Conservation (phyloP, 768 basidiomycete species). For the Russula olivacea region DNA sequence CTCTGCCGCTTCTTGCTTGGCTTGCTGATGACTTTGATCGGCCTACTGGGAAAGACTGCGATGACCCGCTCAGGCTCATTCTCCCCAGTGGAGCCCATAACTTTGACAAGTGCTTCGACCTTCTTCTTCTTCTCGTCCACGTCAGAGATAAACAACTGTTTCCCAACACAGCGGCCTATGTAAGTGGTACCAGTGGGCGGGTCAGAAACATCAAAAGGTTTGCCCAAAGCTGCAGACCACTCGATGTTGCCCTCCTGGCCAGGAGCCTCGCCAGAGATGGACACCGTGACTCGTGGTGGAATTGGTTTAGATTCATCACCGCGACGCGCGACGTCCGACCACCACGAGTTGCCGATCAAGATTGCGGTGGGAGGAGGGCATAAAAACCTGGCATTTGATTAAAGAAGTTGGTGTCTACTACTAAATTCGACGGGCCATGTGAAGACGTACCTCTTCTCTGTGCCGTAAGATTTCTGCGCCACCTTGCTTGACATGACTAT, state of each 20-base stretch:
- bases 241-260: slow-evolving; percentile 82
- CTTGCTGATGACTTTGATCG: slow-evolving; percentile 99
- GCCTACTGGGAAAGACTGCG: slow-evolving; percentile 83
- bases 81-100: slow-evolving; percentile 72
- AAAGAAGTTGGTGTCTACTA: slow-evolving; percentile 16
- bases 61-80: slow-evolving; percentile 79
- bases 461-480: slow-evolving; percentile 95
- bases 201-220: slow-evolving; percentile 74
- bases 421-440: background rate
- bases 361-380: slow-evolving; percentile 92
- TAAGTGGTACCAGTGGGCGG: slow-evolving; percentile 80
- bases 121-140: slow-evolving; percentile 94
- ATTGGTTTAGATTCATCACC: slow-evolving; percentile 69
- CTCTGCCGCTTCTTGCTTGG: slow-evolving; percentile 96
- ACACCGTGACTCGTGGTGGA: slow-evolving; percentile 79
- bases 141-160: slow-evolving; percentile 92
- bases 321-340: slow-evolving; percentile 72
- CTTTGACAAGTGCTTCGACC: slow-evolving; percentile 88
- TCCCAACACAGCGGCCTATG: slow-evolving; percentile 89
- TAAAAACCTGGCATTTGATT: slow-evolving; percentile 54
- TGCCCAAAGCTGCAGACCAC: slow-evolving; percentile 83
- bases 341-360: slow-evolving; percentile 93
- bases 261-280: slow-evolving; percentile 85
- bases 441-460: slow-evolving; percentile 75
- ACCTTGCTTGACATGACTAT: slow-evolving; percentile 98